phyloP scores from a whole-genome alignment of 208 protist species.

The Leishmania gerbilli region DNA sequence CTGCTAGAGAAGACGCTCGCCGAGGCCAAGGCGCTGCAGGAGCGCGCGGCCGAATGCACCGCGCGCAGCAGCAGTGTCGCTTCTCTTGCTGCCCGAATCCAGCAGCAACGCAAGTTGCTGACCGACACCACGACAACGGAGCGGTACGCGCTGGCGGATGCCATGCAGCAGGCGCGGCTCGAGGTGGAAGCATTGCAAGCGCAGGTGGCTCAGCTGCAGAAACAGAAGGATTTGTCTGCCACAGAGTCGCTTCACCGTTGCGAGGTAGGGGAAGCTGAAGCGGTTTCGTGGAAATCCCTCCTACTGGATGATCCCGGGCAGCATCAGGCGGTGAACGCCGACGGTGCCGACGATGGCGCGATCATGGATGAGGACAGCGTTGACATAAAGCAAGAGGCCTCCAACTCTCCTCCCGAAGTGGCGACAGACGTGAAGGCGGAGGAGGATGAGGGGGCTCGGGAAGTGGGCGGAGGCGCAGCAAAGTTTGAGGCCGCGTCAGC shows the following conservation, averaged over 20 bases:
- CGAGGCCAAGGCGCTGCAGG: slow-evolving; percentile 18
- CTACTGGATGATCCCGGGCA: slow-evolving; percentile 1
- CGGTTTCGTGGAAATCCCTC: slow-evolving; percentile 1
- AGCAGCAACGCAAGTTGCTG: slow-evolving; percentile 1
- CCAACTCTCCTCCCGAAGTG: background rate
- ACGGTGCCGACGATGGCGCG: background rate
- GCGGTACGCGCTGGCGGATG: slow-evolving; percentile 1
- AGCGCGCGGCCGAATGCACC: slow-evolving; percentile 11
- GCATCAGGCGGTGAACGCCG: background rate
- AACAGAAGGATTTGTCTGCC: background rate
- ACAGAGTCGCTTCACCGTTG: background rate
- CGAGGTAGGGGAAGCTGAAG: background rate
- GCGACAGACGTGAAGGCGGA: background rate
- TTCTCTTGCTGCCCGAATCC: slow-evolving; percentile 7
- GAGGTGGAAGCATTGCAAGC: slow-evolving; percentile 13
- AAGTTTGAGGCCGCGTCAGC: background rate
- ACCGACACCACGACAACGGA: background rate
- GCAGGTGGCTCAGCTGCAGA: slow-evolving; percentile 15
- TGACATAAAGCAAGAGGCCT: background rate
- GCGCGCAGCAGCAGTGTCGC: slow-evolving; percentile 13
- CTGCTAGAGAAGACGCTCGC: slow-evolving; percentile 40
- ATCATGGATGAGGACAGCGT: background rate
- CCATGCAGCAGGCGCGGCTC: background rate
- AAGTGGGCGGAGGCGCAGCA: background rate
- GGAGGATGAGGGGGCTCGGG: background rate